phyloP scores from a whole-genome alignment of 148 eudicot genomes.

The Agrostemma githago region DNA sequence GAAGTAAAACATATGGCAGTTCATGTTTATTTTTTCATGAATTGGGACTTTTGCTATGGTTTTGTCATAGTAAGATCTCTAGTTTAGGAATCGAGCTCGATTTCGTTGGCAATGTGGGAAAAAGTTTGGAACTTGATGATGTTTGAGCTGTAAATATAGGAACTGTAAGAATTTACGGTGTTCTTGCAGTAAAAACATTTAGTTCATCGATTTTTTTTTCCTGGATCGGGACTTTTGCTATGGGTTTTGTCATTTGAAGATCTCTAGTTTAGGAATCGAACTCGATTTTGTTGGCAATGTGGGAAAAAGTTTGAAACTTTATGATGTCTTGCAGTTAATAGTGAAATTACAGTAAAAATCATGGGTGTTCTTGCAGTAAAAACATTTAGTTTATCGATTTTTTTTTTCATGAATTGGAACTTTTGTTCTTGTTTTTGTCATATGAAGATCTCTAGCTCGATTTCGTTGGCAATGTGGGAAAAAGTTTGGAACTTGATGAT shows the following conservation, averaged over 20 bases:
- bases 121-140: conserved; percentile 16
- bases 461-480: neutral
- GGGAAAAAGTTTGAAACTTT: conserved; percentile 11
- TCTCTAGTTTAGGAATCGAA: neutral
- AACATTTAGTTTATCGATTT: neutral
- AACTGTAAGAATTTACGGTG: neutral
- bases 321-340: conserved; percentile 8
- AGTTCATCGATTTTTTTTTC: neutral
- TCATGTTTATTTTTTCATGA: neutral
- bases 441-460: conserved; percentile 10
- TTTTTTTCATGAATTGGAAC: conserved; percentile 14
- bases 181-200: too few relatives aligned
- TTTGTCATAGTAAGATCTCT: conserved; percentile 6
- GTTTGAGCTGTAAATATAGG: conserved; percentile 8
- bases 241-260: conserved; percentile 1
- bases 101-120: neutral
- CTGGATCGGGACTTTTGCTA: conserved; percentile 15
- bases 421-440: neutral
- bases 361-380: too few relatives aligned
- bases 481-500: conserved; percentile 16
- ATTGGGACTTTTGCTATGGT: conserved; percentile 16
- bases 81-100: neutral
- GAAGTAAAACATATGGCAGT: too few relatives aligned
- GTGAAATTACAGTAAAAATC: neutral
- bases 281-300: neutral